Conservation (phyloP, 2,329 filamentous ascomycete species). For the Aspergillus glaucus region DNA sequence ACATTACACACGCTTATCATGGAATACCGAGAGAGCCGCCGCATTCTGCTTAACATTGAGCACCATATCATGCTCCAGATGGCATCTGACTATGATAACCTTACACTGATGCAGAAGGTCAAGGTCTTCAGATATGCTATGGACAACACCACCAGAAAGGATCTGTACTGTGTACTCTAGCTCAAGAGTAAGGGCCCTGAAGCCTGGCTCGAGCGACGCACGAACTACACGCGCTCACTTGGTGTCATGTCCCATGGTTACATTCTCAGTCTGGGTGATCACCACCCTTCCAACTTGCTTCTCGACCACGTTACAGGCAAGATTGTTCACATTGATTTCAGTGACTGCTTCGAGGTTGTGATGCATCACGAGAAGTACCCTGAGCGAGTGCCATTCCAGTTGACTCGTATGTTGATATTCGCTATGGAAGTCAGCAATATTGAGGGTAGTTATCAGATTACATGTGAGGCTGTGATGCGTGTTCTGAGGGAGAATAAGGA, state of each 20-base stretch:
- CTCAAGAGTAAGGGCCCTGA: conserved; percentile 98
- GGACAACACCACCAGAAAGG: conserved; percentile 97
- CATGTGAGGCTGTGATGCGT: conserved; percentile 97
- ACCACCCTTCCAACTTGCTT: conserved; percentile 97
- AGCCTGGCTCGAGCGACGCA: conserved; percentile 92
- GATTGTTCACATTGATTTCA: conserved; percentile 98
- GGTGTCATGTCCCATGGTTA: conserved; percentile 99
- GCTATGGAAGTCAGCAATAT: conserved; percentile 99
- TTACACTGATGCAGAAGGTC: conserved; percentile 99
- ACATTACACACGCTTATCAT: conserved; percentile 94
- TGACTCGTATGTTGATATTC: conserved; percentile 98
- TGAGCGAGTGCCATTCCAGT: conserved; percentile 91
- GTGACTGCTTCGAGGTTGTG: conserved; percentile 97
- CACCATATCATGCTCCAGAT: conserved; percentile 99
- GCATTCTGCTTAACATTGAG: conserved; percentile 97
- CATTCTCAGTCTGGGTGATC: conserved; percentile 90
- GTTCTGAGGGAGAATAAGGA: conserved; percentile 96
- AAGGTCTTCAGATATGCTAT: conserved; percentile 98
- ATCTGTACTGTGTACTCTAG: conserved; percentile 96
- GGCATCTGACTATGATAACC: conserved; percentile 97
- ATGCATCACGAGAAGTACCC: conserved; percentile 99
- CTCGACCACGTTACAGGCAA: conserved; percentile 93
- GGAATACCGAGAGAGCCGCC: conserved; percentile 93
- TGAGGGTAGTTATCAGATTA: conserved; percentile 95
- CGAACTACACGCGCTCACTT: conserved; percentile 96